Evolutionary conservation across 2,329 filamentous ascomycete species (phyloP).

Genomic region (Fusarium cyanostomum): DNA sequence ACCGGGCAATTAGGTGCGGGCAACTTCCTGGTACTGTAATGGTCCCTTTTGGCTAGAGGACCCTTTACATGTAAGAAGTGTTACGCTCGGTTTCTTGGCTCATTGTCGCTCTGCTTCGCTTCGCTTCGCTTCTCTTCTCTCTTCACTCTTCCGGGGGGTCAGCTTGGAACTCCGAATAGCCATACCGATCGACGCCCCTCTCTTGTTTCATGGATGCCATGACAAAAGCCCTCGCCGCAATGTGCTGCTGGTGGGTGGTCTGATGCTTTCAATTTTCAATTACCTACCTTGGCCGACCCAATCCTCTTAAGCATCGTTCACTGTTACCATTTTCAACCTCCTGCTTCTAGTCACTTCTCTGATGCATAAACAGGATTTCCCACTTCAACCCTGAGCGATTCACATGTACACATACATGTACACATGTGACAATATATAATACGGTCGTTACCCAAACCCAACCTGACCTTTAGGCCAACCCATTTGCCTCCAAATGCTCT

Average conservation of each 20-base stretch:
- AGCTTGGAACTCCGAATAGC: not conserved
- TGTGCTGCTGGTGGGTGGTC: conserved; percentile 17
- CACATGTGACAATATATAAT: not conserved
- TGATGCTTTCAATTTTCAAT: conserved; percentile 7
- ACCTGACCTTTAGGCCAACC: not conserved
- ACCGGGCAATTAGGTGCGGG: too few species aligned
- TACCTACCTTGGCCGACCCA: not conserved
- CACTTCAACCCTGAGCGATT: not conserved
- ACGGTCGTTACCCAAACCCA: conserved; percentile 2
- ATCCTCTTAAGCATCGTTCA: not conserved
- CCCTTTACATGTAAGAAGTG: too few species aligned
- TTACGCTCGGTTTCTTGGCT: too few species aligned
- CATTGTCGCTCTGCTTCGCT: not conserved
- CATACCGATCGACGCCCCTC: not conserved
- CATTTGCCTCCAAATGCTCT: not conserved
- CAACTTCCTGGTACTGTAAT: too few species aligned
- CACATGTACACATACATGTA: not conserved
- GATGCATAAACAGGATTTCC: not conserved
- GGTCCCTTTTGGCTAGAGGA: too few species aligned
- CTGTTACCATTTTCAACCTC: not conserved
- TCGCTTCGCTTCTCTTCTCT: not conserved
- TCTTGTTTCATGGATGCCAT: not conserved
- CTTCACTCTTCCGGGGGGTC: not conserved
- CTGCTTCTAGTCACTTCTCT: conserved; percentile 4
- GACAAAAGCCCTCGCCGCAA: conserved; percentile 11